Evolutionary conservation across 768 basidiomycete species (phyloP).

Genomic region (Pisolithus marmoratus): DNA sequence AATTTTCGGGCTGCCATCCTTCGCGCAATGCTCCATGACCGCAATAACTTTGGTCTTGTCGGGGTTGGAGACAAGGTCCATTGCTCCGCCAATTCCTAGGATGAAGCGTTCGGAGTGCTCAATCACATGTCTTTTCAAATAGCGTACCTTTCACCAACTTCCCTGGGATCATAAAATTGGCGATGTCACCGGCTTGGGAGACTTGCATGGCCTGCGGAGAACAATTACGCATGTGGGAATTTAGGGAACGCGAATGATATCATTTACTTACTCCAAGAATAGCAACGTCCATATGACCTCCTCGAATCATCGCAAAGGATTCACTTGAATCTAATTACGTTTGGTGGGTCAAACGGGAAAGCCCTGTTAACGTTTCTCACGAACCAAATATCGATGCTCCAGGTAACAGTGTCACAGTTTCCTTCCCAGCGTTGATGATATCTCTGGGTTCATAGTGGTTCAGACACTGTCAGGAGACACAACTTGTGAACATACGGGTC

Average conservation of each 20-base stretch:
- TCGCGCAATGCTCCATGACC: conserved; percentile 86
- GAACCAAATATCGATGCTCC: conserved; percentile 87
- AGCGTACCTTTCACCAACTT: conserved; percentile 75
- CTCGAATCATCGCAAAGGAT: conserved; percentile 97
- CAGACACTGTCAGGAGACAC: not conserved
- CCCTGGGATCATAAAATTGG: conserved; percentile 98
- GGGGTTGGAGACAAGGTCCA: conserved; percentile 95
- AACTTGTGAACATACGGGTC: conserved; percentile 58
- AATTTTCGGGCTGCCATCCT: conserved; percentile 87
- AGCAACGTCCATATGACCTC: conserved; percentile 90
- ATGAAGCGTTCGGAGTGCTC: not conserved
- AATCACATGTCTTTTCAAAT: not conserved
- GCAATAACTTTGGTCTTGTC: conserved; percentile 91
- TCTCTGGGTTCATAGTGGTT: conserved; percentile 39
- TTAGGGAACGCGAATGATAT: not conserved
- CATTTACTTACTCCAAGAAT: conserved; percentile 73
- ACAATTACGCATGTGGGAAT: not conserved
- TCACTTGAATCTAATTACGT: conserved; percentile 68
- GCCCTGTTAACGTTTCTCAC: conserved; percentile 13
- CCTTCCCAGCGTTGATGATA: conserved; percentile 92
- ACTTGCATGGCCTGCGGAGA: conserved; percentile 85
- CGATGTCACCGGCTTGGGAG: conserved; percentile 86
- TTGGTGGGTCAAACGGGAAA: not conserved
- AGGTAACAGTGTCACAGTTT: conserved; percentile 87
- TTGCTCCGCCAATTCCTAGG: conserved; percentile 87